A percentile compares a stretch with the other conserved stretches of the same genome.
Evolutionary conservation across 2,329 filamentous ascomycete species (phyloP).

Genomic region (Myriosclerotinia duriaeana): DNA sequence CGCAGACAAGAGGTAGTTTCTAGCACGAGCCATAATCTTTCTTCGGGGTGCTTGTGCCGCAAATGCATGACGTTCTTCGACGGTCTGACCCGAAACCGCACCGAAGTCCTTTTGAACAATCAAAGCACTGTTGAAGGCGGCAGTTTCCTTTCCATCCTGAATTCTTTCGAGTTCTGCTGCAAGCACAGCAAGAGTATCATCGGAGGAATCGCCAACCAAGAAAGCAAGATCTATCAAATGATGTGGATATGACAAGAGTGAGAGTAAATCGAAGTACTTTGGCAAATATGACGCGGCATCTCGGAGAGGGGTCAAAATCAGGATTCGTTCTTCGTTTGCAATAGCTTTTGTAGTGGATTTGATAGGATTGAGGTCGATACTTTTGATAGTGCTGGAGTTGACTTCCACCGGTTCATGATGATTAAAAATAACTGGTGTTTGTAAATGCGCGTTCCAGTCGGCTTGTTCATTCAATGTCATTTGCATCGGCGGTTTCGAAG

Average conservation of each 20-base stretch:
- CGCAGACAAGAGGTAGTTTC: constrained; percentile 85
- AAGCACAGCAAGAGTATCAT: constrained; percentile 88
- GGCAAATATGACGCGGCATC: constrained; percentile 80
- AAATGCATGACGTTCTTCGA: constrained; percentile 82
- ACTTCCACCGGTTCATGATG: constrained; percentile 85
- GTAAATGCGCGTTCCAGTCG: constrained; percentile 82
- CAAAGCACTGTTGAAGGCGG: constrained; percentile 77
- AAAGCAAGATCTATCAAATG: constrained; percentile 93
- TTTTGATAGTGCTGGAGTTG: constrained; percentile 75
- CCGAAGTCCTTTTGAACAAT: constrained; percentile 93
- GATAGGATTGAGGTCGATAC: constrained; percentile 82
- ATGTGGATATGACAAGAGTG: constrained; percentile 89
- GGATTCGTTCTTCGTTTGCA: constrained; percentile 78
- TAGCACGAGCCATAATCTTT: constrained; percentile 83
- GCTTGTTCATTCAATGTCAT: constrained; percentile 91
- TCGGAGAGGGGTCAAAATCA: constrained; percentile 90
- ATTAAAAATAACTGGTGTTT: constrained; percentile 95
- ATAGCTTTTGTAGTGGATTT: constrained; percentile 76
- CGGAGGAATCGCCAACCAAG: constrained; percentile 85
- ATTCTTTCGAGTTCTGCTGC: constrained; percentile 83
- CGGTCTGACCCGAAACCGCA: constrained; percentile 59
- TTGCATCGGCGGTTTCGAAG: constrained; percentile 90
- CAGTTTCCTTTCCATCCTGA: constrained; percentile 71
- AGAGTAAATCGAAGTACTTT: constrained; percentile 91
- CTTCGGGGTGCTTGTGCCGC: constrained; percentile 84